These are phyloP conservation scores for Globisporangium camurandrum DNA, from an alignment of 352 stramenopile species.

Conservation along the genomic window DNA sequence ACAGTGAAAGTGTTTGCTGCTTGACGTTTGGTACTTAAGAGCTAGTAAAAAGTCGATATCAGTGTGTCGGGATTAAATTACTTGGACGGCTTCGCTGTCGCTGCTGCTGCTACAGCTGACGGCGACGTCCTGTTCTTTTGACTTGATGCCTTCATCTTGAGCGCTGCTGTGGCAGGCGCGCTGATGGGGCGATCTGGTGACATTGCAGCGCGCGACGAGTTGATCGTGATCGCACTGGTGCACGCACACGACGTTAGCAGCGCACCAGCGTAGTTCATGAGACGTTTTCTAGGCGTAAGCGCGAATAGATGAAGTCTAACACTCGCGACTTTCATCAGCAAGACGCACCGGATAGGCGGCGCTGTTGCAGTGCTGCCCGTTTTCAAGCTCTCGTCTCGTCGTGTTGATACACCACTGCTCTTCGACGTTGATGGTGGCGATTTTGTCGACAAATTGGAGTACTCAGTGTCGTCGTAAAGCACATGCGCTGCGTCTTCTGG, in stretches of 20 bases:
- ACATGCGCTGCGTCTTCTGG: conserved; percentile 5
- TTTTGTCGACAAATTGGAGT: background rate
- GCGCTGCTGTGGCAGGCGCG: conserved; percentile 26
- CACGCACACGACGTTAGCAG: no score
- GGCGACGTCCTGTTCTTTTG: conserved; percentile 11
- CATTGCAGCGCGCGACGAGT: conserved; percentile 22
- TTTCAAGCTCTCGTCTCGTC: conserved; percentile 6
- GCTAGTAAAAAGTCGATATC: no score
- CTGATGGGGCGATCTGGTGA: conserved; percentile 44
- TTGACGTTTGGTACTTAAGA: no score
- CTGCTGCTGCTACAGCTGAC: conserved; percentile 1
- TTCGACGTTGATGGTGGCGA: background rate
- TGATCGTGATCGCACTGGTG: conserved; percentile 36
- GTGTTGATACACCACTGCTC: background rate
- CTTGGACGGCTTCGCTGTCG: background rate
- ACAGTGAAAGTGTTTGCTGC: no score
- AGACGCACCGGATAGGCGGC: conserved; percentile 11
- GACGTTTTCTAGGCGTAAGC: no score
- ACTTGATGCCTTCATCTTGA: conserved; percentile 35
- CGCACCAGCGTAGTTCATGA: no score
- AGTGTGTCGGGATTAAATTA: no score
- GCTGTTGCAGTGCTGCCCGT: background rate
- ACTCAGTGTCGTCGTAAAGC: background rate
- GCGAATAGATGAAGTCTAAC: no score
- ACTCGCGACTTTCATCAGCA: no score